Conservation (phyloP, 2,329 filamentous ascomycete species). For the Knufia fluminis region DNA sequence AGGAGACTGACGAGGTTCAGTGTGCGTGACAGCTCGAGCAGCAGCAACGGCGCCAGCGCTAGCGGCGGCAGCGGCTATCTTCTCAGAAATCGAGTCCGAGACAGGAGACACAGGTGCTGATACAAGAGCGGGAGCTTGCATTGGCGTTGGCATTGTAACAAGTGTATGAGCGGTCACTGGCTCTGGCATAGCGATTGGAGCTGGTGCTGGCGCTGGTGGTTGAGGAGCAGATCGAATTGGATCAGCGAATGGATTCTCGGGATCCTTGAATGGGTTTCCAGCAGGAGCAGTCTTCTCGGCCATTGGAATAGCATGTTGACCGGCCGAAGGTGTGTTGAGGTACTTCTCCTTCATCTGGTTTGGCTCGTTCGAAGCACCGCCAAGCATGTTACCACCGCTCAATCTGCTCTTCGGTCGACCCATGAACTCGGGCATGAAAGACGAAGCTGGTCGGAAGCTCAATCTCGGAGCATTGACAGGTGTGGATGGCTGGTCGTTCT, state of each 20-base stretch:
- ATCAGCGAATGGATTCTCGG: conserved; percentile 23
- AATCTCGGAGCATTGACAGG: conserved; percentile 59
- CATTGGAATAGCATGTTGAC: conserved; percentile 5
- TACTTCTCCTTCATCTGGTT: conserved; percentile 11
- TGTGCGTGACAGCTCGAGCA: conserved; percentile 49
- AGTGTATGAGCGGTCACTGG: conserved; percentile 17
- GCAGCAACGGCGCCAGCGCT: conserved; percentile 33
- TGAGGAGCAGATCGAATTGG: conserved; percentile 19
- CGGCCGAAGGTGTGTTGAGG: conserved; percentile 9
- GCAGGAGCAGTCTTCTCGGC: conserved; percentile 11
- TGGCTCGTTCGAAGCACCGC: conserved; percentile 13
- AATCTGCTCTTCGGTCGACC: conserved; percentile 21
- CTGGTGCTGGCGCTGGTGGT: conserved; percentile 15
- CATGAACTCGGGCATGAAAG: conserved; percentile 64
- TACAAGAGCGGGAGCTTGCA: conserved; percentile 20
- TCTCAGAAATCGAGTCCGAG: background rate
- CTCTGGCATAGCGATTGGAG: conserved; percentile 12
- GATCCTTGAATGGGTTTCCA: conserved; percentile 18
- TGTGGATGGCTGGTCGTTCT: conserved; percentile 14
- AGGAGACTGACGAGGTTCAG: conserved; percentile 41
- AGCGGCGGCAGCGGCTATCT: background rate
- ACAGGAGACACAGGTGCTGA: background rate
- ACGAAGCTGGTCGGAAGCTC: conserved; percentile 73
- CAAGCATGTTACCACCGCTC: conserved; percentile 22
- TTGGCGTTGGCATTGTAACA: conserved; percentile 48